phyloP scores from a whole-genome alignment of 768 basidiomycete genomes.

The Tephrocybe sp. region DNA sequence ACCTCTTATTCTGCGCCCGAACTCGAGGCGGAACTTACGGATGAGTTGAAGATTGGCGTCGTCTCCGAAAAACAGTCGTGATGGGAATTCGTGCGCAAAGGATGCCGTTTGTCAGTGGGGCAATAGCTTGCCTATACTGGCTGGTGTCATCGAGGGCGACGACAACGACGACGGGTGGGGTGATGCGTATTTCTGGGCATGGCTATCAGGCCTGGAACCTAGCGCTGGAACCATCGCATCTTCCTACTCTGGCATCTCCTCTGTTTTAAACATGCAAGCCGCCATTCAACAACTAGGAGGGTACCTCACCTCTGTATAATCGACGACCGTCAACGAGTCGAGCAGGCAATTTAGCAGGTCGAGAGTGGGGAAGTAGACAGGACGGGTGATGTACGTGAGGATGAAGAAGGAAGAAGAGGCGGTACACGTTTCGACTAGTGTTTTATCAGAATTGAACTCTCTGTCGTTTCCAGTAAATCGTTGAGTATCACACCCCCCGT shows the following conservation, averaged over 20 bases:
- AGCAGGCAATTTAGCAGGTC: conserved; percentile 18
- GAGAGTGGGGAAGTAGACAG: conserved; percentile 20
- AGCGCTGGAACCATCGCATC: conserved; percentile 46
- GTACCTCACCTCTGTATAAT: not conserved
- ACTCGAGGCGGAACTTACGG: conserved; percentile 65
- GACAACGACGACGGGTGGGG: too few relatives aligned
- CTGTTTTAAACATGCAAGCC: conserved; percentile 64
- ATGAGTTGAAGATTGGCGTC: conserved; percentile 93
- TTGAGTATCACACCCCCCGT: conserved; percentile 31
- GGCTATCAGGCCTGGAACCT: conserved; percentile 29
- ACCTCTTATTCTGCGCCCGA: conserved; percentile 81
- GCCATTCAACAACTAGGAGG: conserved; percentile 46
- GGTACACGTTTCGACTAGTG: conserved; percentile 22
- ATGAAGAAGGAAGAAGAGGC: conserved; percentile 22
- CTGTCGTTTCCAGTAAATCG: conserved; percentile 3
- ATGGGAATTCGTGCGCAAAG: conserved; percentile 75
- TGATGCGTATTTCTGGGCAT: conserved; percentile 59
- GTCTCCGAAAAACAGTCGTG: conserved; percentile 91
- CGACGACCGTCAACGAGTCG: conserved; percentile 35
- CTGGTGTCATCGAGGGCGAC: conserved; percentile 52
- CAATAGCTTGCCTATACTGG: conserved; percentile 43
- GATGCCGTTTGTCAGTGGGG: conserved; percentile 66
- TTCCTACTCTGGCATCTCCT: conserved; percentile 47
- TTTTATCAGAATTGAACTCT: conserved; percentile 24
- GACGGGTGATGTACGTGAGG: conserved; percentile 10